These are phyloP conservation scores for Yueomyces sp. DNA, from an alignment of 805 yeast species.

Conservation along the genomic window DNA sequence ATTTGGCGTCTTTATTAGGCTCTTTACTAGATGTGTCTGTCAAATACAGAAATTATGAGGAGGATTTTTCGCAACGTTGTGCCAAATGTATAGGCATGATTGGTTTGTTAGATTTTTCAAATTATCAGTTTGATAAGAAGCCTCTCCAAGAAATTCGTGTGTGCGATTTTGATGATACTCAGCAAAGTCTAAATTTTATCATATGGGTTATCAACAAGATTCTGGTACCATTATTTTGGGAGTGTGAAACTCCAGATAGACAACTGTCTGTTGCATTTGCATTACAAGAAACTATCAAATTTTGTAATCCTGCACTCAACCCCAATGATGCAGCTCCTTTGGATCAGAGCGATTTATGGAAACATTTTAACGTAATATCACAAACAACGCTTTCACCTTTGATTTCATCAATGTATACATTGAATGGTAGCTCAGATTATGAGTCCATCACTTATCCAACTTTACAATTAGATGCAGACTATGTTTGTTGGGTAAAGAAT, in stretches of 20 bases:
- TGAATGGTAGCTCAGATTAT: conserved; percentile 38
- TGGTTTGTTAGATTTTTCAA: conserved; percentile 60
- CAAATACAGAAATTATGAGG: conserved; percentile 36
- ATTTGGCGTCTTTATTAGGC: conserved; percentile 34
- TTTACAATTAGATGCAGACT: conserved; percentile 39
- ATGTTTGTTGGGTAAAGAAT: conserved; percentile 59
- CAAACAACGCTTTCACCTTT: conserved; percentile 67
- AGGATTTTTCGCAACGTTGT: conserved; percentile 42
- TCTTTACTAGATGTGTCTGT: conserved; percentile 44
- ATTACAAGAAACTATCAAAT: conserved; percentile 72
- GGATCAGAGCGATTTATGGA: conserved; percentile 37
- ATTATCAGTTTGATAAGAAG: conserved; percentile 29
- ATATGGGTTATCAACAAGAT: conserved; percentile 49
- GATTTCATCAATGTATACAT: conserved; percentile 53
- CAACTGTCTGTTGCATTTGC: conserved; percentile 78
- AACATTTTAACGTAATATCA: conserved; percentile 47
- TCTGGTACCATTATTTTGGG: conserved; percentile 78
- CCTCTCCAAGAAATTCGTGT: conserved; percentile 30
- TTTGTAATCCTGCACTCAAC: conserved; percentile 35
- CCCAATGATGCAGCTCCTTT: conserved; percentile 19
- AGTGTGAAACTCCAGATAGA: conserved; percentile 73
- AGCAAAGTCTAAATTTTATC: conserved; percentile 55
- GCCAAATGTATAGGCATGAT: conserved; percentile 60
- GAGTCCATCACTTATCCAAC: conserved; percentile 48
- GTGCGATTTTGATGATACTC: conserved; percentile 46